A percentile compares a stretch with the other conserved stretches of the same genome.
These are phyloP conservation scores for Haplographium delicatum DNA, from an alignment of 495 filamentous ascomycete species.

Conservation along the genomic window DNA sequence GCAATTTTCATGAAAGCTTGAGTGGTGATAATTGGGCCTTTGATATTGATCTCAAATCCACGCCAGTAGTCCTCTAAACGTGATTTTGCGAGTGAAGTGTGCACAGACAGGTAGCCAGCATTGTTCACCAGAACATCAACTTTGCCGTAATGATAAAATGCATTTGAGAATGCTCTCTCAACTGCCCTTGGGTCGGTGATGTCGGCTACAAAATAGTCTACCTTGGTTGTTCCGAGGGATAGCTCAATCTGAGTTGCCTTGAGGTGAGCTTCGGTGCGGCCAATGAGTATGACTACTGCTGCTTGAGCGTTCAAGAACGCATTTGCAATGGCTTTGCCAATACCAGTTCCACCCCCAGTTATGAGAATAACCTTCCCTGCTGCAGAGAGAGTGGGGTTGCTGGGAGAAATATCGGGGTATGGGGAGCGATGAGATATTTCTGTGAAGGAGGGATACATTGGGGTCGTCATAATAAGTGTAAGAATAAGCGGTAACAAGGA, in stretches of 20 bases:
- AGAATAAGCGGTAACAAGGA: too few relatives aligned
- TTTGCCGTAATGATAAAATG: constrained; percentile 17
- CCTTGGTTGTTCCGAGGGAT: not conserved
- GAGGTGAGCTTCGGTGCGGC: constrained; percentile 22
- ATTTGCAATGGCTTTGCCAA: constrained; percentile 26
- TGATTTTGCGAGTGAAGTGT: not conserved
- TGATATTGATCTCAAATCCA: not conserved
- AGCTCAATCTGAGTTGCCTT: constrained; percentile 2
- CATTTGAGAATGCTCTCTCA: constrained; percentile 19
- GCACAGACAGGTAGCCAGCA: constrained; percentile 22
- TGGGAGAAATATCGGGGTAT: constrained; percentile 38
- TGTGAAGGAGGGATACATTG: constrained; percentile 1
- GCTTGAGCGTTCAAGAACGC: constrained; percentile 21
- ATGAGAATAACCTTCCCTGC: constrained; percentile 38
- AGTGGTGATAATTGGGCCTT: not conserved
- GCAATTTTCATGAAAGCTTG: not conserved
- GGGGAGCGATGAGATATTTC: constrained; percentile 32
- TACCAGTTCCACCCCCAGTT: constrained; percentile 37
- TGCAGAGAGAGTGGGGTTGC: constrained; percentile 25
- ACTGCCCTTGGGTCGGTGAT: constrained; percentile 34
- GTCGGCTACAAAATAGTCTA: constrained; percentile 27
- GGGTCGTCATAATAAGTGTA: too few relatives aligned
- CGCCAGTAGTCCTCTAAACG: not conserved
- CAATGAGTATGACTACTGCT: constrained; percentile 4
- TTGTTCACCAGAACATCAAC: constrained; percentile 33